These are phyloP conservation scores for Chrysoporthe deuterocubensis DNA, from an alignment of 2,329 filamentous ascomycete species.

Conservation along the genomic window DNA sequence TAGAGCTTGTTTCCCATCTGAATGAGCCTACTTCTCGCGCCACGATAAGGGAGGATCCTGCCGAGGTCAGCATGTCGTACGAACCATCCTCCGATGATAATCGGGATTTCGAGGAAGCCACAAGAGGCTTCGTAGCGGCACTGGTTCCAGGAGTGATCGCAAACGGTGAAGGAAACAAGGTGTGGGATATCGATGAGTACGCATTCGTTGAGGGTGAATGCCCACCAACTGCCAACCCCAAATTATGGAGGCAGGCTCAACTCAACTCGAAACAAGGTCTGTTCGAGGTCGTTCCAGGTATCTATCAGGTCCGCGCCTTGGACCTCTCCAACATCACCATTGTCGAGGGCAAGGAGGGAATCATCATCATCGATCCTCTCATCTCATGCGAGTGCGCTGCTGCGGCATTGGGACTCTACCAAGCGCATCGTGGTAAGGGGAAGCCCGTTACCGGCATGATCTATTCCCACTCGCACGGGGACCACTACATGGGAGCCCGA, in stretches of 20 bases:
- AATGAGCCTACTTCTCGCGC: neutral
- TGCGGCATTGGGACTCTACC: conserved; percentile 42
- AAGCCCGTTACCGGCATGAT: conserved; percentile 40
- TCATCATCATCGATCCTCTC: conserved; percentile 46
- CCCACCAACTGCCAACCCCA: conserved; percentile 37
- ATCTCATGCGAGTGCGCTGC: conserved; percentile 41
- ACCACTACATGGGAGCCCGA: conserved; percentile 41
- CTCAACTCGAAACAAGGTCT: conserved; percentile 40
- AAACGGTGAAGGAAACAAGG: conserved; percentile 24
- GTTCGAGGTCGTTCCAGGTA: conserved; percentile 39
- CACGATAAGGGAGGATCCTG: neutral
- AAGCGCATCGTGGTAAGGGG: conserved; percentile 31
- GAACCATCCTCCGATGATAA: conserved; percentile 5
- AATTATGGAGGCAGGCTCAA: conserved; percentile 42
- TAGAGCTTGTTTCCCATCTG: neutral
- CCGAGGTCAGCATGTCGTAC: neutral
- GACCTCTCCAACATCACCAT: conserved; percentile 48
- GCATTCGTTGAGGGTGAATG: conserved; percentile 36
- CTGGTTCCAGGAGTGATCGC: conserved; percentile 27
- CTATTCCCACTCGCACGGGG: conserved; percentile 47
- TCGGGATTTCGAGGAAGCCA: conserved; percentile 30
- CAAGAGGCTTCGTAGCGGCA: conserved; percentile 27
- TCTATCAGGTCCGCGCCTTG: conserved; percentile 47
- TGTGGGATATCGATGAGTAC: conserved; percentile 40
- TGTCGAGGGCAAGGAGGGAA: conserved; percentile 41